Base-by-base conservation (phyloP, 2,329 filamentous ascomycete species). In the Cytospora piceicola region DNA sequence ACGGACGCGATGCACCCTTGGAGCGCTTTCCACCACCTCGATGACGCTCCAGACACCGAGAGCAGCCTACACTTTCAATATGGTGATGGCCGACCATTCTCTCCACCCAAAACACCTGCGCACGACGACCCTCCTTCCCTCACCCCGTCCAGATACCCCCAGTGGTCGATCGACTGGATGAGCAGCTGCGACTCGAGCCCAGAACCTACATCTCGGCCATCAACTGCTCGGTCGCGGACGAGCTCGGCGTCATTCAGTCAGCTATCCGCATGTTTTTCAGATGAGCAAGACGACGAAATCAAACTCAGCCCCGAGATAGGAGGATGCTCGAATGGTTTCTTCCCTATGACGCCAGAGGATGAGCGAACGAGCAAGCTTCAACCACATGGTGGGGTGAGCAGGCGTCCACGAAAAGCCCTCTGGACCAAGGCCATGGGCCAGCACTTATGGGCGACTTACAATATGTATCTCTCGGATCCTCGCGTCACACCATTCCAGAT, bases 371-470 rank as follows among this genome's bases (percentile, higher is more conserved):
- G 57, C 8, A 54, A 20, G 55, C 57, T 51, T 6, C 61, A 61
- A 27, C 59, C 69, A 36, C 62, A 36, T 53, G 56, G 58, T 39
- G 56, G 39, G 39, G 57, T 34, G 55, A 52, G 53, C 29, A 61
- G 46, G 34, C 78, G 77, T 63, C 71, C 76, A 39, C 78, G 84
- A 66, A 86, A 83, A 72, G 84, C 84, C 0, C 82, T 81, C 0
- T 90, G 88, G 88, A 89, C 87, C 5, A 84, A 83, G 67, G 82
- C 85, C 22, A 89, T 90, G 86, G 87, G 81, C 75, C 79, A 84
- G 15, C 88, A 90, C 70, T 76, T 90, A 12, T 90, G 88, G 88
- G 81, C 84, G 6, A 88, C 85, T 1, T 90, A 89, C 72, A 77
- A 84, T 65, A 77, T 88, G 61, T 90, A 90, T 70, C 77, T 90